Evolutionary conservation across 2,329 filamentous ascomycete genomes (phyloP).

Genomic region (Diplodia intermedia): DNA sequence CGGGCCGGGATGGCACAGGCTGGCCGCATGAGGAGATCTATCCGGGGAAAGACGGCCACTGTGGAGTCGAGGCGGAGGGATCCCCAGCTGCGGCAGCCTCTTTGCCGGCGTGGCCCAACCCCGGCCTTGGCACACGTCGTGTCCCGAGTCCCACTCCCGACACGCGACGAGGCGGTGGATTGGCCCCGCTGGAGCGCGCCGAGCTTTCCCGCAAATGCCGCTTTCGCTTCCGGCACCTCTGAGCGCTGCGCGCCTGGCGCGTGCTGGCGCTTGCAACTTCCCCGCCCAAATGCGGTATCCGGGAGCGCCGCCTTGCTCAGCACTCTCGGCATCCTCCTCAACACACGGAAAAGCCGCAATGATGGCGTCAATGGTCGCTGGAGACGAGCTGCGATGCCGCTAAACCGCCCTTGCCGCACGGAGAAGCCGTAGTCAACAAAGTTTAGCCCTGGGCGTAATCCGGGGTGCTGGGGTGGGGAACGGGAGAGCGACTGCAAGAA

Average conservation of each 20-base stretch:
- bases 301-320: neutral
- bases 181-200: conserved; percentile 11
- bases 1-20: conserved; percentile 5
- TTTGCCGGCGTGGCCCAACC: neutral
- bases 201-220: conserved; percentile 17
- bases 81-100: conserved; percentile 17
- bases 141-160: neutral
- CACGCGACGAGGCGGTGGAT: conserved; percentile 13
- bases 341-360: neutral
- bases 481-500: neutral
- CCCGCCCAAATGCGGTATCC: neutral
- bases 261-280: neutral
- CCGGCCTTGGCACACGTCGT: conserved; percentile 23
- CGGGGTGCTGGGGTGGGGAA: neutral
- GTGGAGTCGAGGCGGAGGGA: conserved; percentile 27
- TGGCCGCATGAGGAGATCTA: conserved; percentile 25
- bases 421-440: neutral
- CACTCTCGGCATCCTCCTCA: neutral
- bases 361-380: neutral
- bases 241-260: neutral
- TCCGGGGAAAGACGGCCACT: conserved; percentile 15
- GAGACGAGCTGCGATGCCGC: neutral
- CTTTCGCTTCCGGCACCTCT: neutral
- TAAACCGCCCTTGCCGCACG: neutral
- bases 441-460: neutral